Conservation (phyloP, 1,284 basidiomycete species). For the Rugosomyces carneus region DNA sequence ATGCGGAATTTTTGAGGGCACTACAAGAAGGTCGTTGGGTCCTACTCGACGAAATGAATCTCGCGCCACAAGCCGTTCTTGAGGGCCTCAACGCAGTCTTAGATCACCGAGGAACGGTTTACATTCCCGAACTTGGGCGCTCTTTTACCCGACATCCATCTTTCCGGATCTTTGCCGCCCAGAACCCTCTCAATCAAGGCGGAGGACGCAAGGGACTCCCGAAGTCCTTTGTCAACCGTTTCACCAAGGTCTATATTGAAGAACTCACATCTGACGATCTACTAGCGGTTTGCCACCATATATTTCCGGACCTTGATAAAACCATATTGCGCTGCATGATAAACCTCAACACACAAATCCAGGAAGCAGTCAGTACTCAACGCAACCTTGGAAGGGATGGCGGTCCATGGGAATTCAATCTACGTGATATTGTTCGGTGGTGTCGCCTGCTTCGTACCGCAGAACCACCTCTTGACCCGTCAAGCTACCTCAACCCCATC, state of each 20-base stretch:
- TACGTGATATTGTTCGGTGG: slow-evolving; percentile 95
- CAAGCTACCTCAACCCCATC: slow-evolving; percentile 60
- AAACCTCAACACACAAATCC: slow-evolving; percentile 72
- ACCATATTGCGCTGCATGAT: slow-evolving; percentile 74
- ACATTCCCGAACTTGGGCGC: slow-evolving; percentile 91
- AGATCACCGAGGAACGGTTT: slow-evolving; percentile 94
- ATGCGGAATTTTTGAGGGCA: slow-evolving; percentile 93
- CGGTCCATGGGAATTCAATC: slow-evolving; percentile 97
- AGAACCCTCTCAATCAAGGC: slow-evolving; percentile 95
- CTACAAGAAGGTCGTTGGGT: slow-evolving; percentile 96
- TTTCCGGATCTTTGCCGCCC: slow-evolving; percentile 97
- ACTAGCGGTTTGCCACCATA: slow-evolving; percentile 69
- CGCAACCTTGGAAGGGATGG: slow-evolving; percentile 79
- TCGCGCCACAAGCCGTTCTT: slow-evolving; percentile 92
- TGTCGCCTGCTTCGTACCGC: slow-evolving; percentile 46
- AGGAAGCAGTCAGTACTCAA: slow-evolving; percentile 63
- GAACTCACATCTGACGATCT: slow-evolving; percentile 82
- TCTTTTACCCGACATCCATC: slow-evolving; percentile 85
- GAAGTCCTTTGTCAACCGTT: slow-evolving; percentile 96
- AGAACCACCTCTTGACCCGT: slow-evolving; percentile 43
- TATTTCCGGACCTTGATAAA: slow-evolving; percentile 62
- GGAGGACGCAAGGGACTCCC: slow-evolving; percentile 97
- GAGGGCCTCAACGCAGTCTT: slow-evolving; percentile 97
- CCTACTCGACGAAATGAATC: slow-evolving; percentile 97
- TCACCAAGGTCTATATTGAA: slow-evolving; percentile 94